phyloP scores from a whole-genome alignment of 2,329 filamentous ascomycete species.

The Talaromyces albobiverticillius region DNA sequence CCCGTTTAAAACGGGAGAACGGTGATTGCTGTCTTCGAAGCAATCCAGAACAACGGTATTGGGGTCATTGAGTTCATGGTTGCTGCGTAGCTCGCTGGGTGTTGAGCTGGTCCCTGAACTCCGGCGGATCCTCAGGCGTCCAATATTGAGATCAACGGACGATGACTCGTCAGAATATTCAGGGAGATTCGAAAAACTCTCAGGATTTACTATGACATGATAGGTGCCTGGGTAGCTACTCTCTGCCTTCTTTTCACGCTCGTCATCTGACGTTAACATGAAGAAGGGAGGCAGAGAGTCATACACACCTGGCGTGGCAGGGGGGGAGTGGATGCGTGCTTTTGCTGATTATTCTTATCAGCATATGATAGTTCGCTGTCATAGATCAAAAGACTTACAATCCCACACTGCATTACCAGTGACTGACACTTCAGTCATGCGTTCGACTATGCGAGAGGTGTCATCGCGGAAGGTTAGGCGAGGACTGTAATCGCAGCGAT shows the following conservation, averaged over 20 bases:
- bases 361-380: not conserved
- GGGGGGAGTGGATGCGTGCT: conserved; percentile 15
- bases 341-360: conserved; percentile 4
- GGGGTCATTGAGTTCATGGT: conserved; percentile 35
- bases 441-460: conserved; percentile 49
- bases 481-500: conserved; percentile 58
- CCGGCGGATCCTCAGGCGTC: conserved; percentile 21
- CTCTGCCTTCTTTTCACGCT: conserved; percentile 57
- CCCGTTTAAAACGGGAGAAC: conserved; percentile 28
- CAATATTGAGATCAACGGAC: conserved; percentile 26
- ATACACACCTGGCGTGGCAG: conserved; percentile 28
- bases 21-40: conserved; percentile 47
- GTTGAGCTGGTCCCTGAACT: conserved; percentile 26
- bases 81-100: conserved; percentile 23
- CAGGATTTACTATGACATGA: conserved; percentile 53
- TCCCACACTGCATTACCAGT: conserved; percentile 56
- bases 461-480: conserved; percentile 56
- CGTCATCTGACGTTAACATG: conserved; percentile 54
- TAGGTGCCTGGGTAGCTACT: conserved; percentile 53
- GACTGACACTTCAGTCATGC: conserved; percentile 52
- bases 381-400: conserved; percentile 40
- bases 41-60: conserved; percentile 50
- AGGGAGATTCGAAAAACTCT: conserved; percentile 52
- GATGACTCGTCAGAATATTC: conserved; percentile 45
- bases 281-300: conserved; percentile 56